These are phyloP conservation scores for Vitis hybrid DNA, from an alignment of 177 flowering plant species.

Conservation along the genomic window DNA sequence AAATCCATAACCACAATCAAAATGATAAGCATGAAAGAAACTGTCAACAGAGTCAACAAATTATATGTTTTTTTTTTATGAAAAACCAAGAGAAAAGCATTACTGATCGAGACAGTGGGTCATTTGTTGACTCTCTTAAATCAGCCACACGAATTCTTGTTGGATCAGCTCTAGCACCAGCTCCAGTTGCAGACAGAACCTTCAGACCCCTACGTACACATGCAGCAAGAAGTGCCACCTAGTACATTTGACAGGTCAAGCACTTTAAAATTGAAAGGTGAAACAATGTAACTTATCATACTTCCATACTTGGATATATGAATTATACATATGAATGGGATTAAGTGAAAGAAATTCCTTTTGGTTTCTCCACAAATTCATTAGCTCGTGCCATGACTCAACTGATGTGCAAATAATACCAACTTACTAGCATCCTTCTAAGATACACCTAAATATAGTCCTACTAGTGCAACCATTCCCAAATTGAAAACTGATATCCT, in stretches of 20 bases:
- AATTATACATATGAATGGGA: not conserved
- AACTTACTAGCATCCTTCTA: no score
- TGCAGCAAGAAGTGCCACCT: constrained; percentile 98
- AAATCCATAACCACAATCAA: not conserved
- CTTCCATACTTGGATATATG: not conserved
- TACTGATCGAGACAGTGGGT: constrained; percentile 90
- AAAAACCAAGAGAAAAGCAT: constrained; percentile 9
- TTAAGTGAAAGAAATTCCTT: not conserved
- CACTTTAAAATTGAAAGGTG: not conserved
- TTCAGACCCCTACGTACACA: constrained; percentile 87
- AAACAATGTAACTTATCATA: not conserved
- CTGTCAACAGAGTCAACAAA: not conserved
- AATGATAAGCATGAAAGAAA: not conserved
- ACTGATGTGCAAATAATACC: no score
- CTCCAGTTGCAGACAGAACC: constrained; percentile 94
- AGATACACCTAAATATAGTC: no score
- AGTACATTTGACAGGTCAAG: constrained; percentile 19
- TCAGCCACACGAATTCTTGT: constrained; percentile 93
- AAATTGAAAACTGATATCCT: no score
- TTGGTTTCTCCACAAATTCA: no score
- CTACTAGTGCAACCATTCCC: no score
- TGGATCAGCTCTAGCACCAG: constrained; percentile 99
- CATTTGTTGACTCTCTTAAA: constrained; percentile 83
- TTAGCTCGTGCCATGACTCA: no score
- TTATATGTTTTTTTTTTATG: not conserved